phyloP scores from a whole-genome alignment of 2,329 filamentous ascomycete genomes.

The Ophiosphaerella korrae region DNA sequence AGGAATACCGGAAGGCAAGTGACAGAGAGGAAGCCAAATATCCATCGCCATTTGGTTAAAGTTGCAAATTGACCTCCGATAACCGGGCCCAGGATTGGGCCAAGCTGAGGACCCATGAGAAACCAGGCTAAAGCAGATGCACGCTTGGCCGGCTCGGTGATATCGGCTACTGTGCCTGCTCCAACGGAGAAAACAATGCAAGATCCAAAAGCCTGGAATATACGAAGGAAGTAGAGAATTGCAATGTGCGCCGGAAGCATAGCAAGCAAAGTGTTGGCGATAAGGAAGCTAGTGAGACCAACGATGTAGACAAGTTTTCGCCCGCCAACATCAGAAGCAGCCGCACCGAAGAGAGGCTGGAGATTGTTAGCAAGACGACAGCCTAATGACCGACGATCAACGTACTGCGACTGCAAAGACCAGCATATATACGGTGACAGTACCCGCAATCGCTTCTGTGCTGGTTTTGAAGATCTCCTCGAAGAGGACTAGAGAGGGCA shows the following conservation, averaged over 20 bases:
- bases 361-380: slow-evolving; percentile 9
- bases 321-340: slow-evolving; percentile 48
- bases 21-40: slow-evolving; percentile 49
- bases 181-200: slow-evolving; percentile 52
- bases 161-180: slow-evolving; percentile 52
- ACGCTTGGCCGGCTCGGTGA: slow-evolving; percentile 47
- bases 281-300: slow-evolving; percentile 48
- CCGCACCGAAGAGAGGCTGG: slow-evolving; percentile 50
- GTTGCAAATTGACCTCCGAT: slow-evolving; percentile 50
- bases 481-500: slow-evolving; percentile 50
- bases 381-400: background rate
- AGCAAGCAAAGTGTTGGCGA: slow-evolving; percentile 49
- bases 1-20: slow-evolving; percentile 33
- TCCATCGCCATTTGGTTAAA: slow-evolving; percentile 50
- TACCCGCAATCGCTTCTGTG: slow-evolving; percentile 49
- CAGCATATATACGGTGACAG: slow-evolving; percentile 54
- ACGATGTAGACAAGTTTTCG: slow-evolving; percentile 50
- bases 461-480: slow-evolving; percentile 45
- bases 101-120: slow-evolving; percentile 52
- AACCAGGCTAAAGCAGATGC: slow-evolving; percentile 51
- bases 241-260: slow-evolving; percentile 47
- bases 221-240: slow-evolving; percentile 47
- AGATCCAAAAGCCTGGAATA: slow-evolving; percentile 52
- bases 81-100: slow-evolving; percentile 52
- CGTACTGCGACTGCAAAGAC: slow-evolving; percentile 49